Evolutionary conservation across 31 red algal species (phyloP), one percentile per base, ranked within the genome.

Genomic region (Asparagopsis taxiformis): DNA sequence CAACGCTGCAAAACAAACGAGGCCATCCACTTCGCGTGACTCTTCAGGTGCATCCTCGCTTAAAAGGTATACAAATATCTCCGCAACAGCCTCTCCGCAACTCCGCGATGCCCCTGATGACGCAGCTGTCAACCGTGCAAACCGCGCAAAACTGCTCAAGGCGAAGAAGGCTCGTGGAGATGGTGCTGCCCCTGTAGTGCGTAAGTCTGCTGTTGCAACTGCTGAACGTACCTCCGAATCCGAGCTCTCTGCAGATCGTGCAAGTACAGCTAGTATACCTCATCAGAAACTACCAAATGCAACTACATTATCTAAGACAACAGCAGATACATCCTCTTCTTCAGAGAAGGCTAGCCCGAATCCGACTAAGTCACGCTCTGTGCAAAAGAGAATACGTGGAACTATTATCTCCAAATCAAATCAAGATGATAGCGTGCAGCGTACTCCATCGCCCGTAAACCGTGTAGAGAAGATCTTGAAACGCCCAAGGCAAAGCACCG

Each of bases 301-400:
- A 6, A 9, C 41, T 6, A 9, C 41, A 13, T 13, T 13, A 6
- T 46, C 41, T 46, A 46, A 13, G 6, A 13, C 41, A 6, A 46
- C 41, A 6, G 41, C 13, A 13, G 41, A 46, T 46, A 46, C 41
- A 9, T 46, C 41, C 13, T 13, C 41, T 46, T 46, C 8, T 13
- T 9, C 41, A 6, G 41, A 6, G 8, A 46, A 46, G 41, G 41
- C 13, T 46, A 6, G 8, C 8, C 41, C 41, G 41, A 80, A 70
- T 61, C 53, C 70, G 48, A 52, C 77, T 1, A 68, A 65, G 54
- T 70, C 62, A 1, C 59, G 63, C 16, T 80, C 77, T 1, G 56
- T 54, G 4, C 41, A 46, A 13, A 6, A 9, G 41, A 46, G 8
- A 9, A 46, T 13, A 46, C 41, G 41, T 6, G 8, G 13, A 46